Conservation (phyloP, 2,329 filamentous ascomycete genomes). For the Periconia sp. region DNA sequence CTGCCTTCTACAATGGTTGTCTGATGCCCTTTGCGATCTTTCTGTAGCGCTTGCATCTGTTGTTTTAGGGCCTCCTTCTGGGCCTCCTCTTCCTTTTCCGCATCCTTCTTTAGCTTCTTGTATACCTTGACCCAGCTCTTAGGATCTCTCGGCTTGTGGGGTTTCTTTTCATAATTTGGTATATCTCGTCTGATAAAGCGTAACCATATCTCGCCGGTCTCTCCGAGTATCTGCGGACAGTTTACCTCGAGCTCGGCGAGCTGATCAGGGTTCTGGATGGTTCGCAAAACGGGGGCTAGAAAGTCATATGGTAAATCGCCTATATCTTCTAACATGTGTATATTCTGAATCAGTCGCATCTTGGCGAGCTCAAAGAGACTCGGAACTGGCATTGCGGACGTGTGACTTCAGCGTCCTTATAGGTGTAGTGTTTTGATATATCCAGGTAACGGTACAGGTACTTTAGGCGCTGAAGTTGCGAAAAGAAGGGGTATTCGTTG, state of each 20-base stretch:
- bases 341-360: constrained; percentile 49
- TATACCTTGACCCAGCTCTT: constrained; percentile 81
- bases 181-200: constrained; percentile 81
- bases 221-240: constrained; percentile 75
- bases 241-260: constrained; percentile 73
- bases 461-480: too few relatives aligned
- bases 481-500: too few relatives aligned
- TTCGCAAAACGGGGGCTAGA: constrained; percentile 71
- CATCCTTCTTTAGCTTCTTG: constrained; percentile 51
- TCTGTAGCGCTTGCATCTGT: constrained; percentile 38
- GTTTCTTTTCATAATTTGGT: constrained; percentile 67
- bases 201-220: constrained; percentile 77
- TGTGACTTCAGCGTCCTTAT: not conserved
- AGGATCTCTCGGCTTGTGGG: constrained; percentile 67
- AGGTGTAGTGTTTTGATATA: too few relatives aligned
- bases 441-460: too few relatives aligned
- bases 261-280: constrained; percentile 75
- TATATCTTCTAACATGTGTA: constrained; percentile 66
- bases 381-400: constrained; percentile 40
- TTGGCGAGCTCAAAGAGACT: constrained; percentile 49
- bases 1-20: constrained; percentile 38
- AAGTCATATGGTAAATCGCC: constrained; percentile 73
- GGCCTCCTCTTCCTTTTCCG: constrained; percentile 42
- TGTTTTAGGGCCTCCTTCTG: constrained; percentile 40
- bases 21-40: constrained; percentile 36